phyloP scores from a whole-genome alignment of 2,329 filamentous ascomycete species.

The Xylaria sp. region DNA sequence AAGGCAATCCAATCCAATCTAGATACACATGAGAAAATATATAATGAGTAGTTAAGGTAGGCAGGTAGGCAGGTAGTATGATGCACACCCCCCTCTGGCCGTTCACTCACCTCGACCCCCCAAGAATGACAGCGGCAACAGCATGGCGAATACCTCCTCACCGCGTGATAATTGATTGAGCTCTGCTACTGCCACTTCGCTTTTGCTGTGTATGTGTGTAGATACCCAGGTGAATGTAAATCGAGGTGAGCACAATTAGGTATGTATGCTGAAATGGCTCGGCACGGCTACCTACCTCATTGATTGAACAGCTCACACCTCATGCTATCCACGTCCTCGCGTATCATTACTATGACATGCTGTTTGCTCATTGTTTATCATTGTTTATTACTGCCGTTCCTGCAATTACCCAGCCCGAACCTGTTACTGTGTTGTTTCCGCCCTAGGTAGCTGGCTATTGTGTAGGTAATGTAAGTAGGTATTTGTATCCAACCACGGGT shows the following conservation, averaged over 20 bases:
- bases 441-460: not conserved
- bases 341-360: no score
- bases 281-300: not conserved
- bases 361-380: no score
- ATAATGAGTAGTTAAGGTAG: no score
- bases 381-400: not conserved
- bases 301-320: not conserved
- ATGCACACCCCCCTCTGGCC: not conserved
- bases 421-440: not conserved
- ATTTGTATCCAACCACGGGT: not conserved
- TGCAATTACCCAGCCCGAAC: not conserved
- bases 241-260: not conserved
- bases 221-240: not conserved
- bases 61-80: no score
- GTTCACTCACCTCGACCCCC: conserved; percentile 1
- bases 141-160: not conserved
- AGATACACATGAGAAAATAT: not conserved
- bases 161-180: not conserved
- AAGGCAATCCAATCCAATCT: no score
- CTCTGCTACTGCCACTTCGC: not conserved
- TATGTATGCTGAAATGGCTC: not conserved
- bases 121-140: conserved; percentile 1
- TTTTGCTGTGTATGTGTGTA: not conserved
- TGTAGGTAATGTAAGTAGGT: not conserved
- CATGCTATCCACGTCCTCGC: not conserved